Evolutionary conservation across 306 rosid species (phyloP), one percentile per base, ranked within the genome.

Genomic region (Delonix regia): DNA sequence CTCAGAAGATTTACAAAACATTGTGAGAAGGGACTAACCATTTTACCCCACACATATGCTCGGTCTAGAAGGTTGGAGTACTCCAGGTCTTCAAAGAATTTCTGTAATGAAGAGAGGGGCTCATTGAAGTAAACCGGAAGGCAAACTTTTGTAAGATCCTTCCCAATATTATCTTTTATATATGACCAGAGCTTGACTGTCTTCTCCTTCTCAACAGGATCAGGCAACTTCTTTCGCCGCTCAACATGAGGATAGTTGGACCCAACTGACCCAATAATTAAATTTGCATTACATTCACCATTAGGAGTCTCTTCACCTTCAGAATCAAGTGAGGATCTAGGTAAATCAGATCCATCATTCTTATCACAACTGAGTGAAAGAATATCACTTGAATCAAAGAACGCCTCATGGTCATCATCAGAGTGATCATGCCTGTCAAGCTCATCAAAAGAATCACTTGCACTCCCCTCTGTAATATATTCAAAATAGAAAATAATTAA

Each of bases 51-150:
- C 83, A 88, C 93, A 81, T 83, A 63, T 30, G 98, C 99, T 80
- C 86, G 88, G 78, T 95, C 99, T 53, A 95, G 82, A 53, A 95
- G 97, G 78, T 83, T 83, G 11, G 97, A 89, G 78, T 91, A 95
- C 72, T 95, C 98, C 60, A 95, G 30, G 83, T 95, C 99, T 83
- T 95, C 99, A 78, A 79, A 93, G 85, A 98, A 90, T 84, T 93
- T 95, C 76, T 95, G 96, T 60, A 93, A 69, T 48, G 93, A 93
- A 60, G 99, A 95, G 33, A 95, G 85, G 49, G 99, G 99, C 80
- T 95, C 98, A 51, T 93, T 95, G 62, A 95, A 95, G 76, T 91
- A 93, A 78, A 93, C 99, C 30, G 98, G 99, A 49, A 95, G 98
- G 78, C 97, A 92, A 51, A 94, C 86, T 86, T 90, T 94, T 30